Percentiles rank a stretch among this genome's conserved stretches.
Evolutionary conservation across 768 basidiomycete genomes (phyloP).

Genomic region (Suillus alpinus): DNA sequence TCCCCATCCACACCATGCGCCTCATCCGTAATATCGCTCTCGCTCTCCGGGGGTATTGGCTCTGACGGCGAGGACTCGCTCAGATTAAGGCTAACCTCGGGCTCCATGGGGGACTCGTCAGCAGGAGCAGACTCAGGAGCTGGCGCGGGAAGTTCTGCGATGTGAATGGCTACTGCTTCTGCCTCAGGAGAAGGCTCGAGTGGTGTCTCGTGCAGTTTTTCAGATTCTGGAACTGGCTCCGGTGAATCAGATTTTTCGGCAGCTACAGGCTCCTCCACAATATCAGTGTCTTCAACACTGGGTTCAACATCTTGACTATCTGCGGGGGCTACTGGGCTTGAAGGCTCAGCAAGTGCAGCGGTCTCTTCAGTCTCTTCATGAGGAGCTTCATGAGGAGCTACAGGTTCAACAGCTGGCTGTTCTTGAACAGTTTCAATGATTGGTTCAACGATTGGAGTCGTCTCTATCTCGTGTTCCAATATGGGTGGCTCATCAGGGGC

Average conservation of each 20-base stretch:
- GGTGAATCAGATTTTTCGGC: conserved; percentile 10
- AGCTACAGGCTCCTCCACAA: conserved; percentile 6
- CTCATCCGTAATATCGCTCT: conserved; percentile 35
- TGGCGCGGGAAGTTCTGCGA: not conserved
- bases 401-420: not conserved
- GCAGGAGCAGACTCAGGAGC: conserved; percentile 1
- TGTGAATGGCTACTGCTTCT: conserved; percentile 2
- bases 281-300: not conserved
- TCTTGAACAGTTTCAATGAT: not conserved
- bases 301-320: not conserved
- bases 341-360: not conserved
- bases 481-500: conserved; percentile 4
- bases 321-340: not conserved
- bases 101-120: not conserved
- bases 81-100: conserved; percentile 20
- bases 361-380: not conserved
- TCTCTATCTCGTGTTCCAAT: conserved; percentile 1
- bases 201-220: conserved; percentile 4
- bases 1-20: conserved; percentile 20
- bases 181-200: conserved; percentile 9
- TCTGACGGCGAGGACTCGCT: conserved; percentile 31
- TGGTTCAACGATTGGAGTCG: not conserved
- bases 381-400: not conserved
- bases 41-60: conserved; percentile 30
- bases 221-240: conserved; percentile 1